Conservation (phyloP, 768 basidiomycete species). For the Russula sp. region DNA sequence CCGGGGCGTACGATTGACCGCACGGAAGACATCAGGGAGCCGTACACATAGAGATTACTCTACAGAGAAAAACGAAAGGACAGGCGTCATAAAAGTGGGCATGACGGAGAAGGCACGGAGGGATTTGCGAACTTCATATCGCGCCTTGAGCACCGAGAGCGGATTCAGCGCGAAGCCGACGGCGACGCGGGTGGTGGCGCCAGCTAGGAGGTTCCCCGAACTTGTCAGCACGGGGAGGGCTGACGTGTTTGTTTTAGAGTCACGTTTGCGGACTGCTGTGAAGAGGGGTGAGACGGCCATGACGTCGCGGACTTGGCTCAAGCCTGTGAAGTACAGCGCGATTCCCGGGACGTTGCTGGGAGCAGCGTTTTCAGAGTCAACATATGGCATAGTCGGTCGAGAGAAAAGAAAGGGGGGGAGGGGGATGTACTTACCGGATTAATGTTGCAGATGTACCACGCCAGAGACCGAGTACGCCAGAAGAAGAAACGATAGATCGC, state of each 20-base stretch:
- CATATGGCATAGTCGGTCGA: background rate
- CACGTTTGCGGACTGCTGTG: constrained; percentile 27
- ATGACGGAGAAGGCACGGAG: background rate
- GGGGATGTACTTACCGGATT: constrained; percentile 41
- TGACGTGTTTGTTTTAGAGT: constrained; percentile 31
- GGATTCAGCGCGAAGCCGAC: constrained; percentile 87
- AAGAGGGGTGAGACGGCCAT: constrained; percentile 75
- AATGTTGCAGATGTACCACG: constrained; percentile 80
- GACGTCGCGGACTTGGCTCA: constrained; percentile 72
- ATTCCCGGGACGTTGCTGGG: constrained; percentile 90
- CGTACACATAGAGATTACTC: constrained; percentile 76
- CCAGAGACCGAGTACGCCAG: constrained; percentile 76
- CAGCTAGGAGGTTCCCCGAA: constrained; percentile 79
- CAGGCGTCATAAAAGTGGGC: background rate
- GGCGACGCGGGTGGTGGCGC: constrained; percentile 69
- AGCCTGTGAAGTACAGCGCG: constrained; percentile 81
- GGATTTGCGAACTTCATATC: constrained; percentile 64
- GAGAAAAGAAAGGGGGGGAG: background rate
- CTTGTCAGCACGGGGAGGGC: constrained; percentile 64
- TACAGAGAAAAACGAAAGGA: constrained; percentile 23
- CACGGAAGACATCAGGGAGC: constrained; percentile 52
- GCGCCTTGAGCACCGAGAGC: constrained; percentile 84
- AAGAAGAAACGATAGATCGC: constrained; percentile 48
- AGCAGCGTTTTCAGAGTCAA: too few relatives aligned
- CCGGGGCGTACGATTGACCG: constrained; percentile 58